A percentile compares a stretch with the other conserved stretches of the same genome.
phyloP scores from a whole-genome alignment of 1,284 basidiomycete species.

The Coriolopsis trogii region DNA sequence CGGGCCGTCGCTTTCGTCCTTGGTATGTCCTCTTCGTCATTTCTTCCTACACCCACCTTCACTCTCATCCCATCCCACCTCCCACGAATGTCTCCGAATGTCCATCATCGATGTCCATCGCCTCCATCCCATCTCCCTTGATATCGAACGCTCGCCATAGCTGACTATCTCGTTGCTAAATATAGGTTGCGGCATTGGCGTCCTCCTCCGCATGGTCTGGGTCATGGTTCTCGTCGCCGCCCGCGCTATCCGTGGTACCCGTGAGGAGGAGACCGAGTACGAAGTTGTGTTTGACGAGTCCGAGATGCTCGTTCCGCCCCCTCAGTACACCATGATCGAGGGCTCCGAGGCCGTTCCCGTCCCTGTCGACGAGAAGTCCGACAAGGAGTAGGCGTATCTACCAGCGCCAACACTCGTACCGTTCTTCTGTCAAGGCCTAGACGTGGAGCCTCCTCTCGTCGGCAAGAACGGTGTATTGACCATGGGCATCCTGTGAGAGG shows the following conservation, averaged over 20 bases:
- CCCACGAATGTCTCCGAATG: not conserved
- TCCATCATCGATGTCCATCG: not conserved
- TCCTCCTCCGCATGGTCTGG: constrained; percentile 76
- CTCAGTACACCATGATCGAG: constrained; percentile 58
- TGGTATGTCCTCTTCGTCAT: constrained; percentile 46
- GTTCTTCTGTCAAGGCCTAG: too few species aligned
- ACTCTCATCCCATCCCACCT: not conserved
- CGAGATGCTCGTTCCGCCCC: constrained; percentile 44
- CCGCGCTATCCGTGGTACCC: constrained; percentile 51
- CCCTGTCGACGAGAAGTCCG: constrained; percentile 26
- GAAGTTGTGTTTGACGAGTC: constrained; percentile 39
- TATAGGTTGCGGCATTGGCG: constrained; percentile 76
- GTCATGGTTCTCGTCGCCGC: constrained; percentile 63
- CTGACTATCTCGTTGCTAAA: not conserved
- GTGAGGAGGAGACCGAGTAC: constrained; percentile 38
- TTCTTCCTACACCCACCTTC: not conserved
- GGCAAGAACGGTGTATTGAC: too few species aligned
- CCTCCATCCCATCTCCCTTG: not conserved
- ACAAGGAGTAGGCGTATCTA: too few species aligned
- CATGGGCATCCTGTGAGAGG: too few species aligned
- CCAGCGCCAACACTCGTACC: too few species aligned
- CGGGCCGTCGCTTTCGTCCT: constrained; percentile 78
- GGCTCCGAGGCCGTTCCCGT: constrained; percentile 24
- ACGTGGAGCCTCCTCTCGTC: too few species aligned
- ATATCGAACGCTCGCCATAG: not conserved